Percentiles rank a stretch among this genome's conserved stretches.
Evolutionary conservation across 495 filamentous ascomycete genomes (phyloP).

Genomic region (Penicillium desertorum): DNA sequence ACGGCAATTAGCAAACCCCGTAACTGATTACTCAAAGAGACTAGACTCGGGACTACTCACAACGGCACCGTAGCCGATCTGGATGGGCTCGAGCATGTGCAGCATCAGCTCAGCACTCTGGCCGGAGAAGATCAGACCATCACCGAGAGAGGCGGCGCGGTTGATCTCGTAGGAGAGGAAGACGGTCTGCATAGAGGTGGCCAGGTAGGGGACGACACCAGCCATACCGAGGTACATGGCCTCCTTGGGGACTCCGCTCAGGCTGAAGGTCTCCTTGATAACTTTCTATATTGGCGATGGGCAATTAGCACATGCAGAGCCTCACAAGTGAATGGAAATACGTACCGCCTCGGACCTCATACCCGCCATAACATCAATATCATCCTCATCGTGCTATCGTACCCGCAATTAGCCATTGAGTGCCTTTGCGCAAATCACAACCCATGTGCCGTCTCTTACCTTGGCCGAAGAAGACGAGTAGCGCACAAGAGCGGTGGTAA

Average conservation of each 20-base stretch:
- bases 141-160: slow-evolving; percentile 56
- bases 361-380: slow-evolving; percentile 65
- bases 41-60: slow-evolving; percentile 48
- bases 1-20: slow-evolving; percentile 10
- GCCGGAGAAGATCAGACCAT: slow-evolving; percentile 64
- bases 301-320: slow-evolving; percentile 12
- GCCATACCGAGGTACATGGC: slow-evolving; percentile 80
- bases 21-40: slow-evolving; percentile 1
- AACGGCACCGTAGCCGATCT: slow-evolving; percentile 90
- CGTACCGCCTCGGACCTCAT: slow-evolving; percentile 75
- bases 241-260: slow-evolving; percentile 75
- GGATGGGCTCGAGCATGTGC: slow-evolving; percentile 81
- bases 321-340: slow-evolving; percentile 13
- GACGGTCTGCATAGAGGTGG: slow-evolving; percentile 83
- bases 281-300: slow-evolving; percentile 54
- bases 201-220: slow-evolving; percentile 87
- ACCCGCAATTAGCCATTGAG: slow-evolving; percentile 35
- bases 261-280: slow-evolving; percentile 83
- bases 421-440: not conserved
- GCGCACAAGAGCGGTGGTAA: slow-evolving; percentile 54
- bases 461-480: slow-evolving; percentile 42
- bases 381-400: slow-evolving; percentile 33
- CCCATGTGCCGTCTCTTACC: slow-evolving; percentile 21
- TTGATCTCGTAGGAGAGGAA: slow-evolving; percentile 81
- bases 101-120: slow-evolving; percentile 73